Conservation (phyloP, 345 rosid genomes). For the Gossypium stocksii region DNA sequence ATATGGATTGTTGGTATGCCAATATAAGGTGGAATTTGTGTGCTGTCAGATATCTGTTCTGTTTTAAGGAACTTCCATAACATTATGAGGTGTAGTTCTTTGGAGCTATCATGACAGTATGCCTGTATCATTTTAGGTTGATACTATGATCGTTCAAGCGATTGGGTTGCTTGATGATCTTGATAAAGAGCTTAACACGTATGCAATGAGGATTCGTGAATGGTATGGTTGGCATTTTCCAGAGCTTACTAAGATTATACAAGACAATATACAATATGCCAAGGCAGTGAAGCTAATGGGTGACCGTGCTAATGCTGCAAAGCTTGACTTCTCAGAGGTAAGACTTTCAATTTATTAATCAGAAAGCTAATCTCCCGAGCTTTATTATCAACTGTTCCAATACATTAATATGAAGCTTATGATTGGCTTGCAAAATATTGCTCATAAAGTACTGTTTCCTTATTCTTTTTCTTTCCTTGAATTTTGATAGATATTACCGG, state of each 20-base stretch:
- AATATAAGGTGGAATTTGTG: neutral
- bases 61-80: neutral
- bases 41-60: neutral
- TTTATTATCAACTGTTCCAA: neutral
- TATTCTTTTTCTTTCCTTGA: neutral
- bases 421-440: neutral
- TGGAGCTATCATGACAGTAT: neutral
- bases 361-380: neutral
- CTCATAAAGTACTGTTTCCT: neutral
- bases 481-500: slow-evolving; percentile 49
- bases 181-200: slow-evolving; percentile 89
- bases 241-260: slow-evolving; percentile 84
- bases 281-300: slow-evolving; percentile 87
- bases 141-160: slow-evolving; percentile 96
- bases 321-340: slow-evolving; percentile 89
- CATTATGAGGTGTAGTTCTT: neutral
- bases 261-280: slow-evolving; percentile 77
- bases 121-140: slow-evolving; percentile 50
- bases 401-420: neutral
- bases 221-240: slow-evolving; percentile 99
- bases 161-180: slow-evolving; percentile 94
- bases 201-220: slow-evolving; percentile 88
- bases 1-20: neutral
- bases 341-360: neutral
- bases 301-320: slow-evolving; percentile 66